A percentile compares a stretch with the other conserved stretches of the same genome.
Conservation (phyloP, 306 rosid species). For the Gillenia trifoliata region DNA sequence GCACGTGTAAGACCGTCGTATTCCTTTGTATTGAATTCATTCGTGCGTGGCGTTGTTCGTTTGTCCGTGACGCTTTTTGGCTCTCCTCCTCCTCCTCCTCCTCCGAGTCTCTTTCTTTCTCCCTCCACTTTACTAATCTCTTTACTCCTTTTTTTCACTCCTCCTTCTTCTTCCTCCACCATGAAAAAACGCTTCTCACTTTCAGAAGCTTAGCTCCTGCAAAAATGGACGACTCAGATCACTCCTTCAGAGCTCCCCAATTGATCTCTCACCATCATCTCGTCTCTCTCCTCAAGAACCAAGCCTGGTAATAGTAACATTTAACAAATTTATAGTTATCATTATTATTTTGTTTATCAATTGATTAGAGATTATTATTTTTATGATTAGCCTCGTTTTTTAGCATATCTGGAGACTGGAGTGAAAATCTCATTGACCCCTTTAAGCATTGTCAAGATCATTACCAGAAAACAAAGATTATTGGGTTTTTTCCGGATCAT, state of each 20-base stretch:
- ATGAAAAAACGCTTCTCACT: conserved; percentile 7
- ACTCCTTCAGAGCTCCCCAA: conserved; percentile 14
- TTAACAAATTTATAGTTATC: not conserved
- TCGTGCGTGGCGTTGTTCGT: conserved; percentile 12
- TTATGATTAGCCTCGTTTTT: not conserved
- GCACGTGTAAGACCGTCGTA: conserved; percentile 9
- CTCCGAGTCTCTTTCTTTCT: not conserved
- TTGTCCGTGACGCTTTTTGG: conserved; percentile 39
- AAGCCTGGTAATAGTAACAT: not conserved
- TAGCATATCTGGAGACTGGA: not conserved
- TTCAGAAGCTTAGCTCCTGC: conserved; percentile 1
- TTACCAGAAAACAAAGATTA: not conserved
- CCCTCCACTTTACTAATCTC: conserved; percentile 1
- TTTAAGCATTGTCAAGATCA: not conserved
- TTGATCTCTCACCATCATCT: conserved; percentile 13
- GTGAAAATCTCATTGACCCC: not conserved
- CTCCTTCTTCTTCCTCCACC: not conserved
- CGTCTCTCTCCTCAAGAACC: not conserved
- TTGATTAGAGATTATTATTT: not conserved
- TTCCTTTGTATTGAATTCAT: not conserved
- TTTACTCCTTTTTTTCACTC: not conserved
- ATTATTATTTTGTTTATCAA: not conserved
- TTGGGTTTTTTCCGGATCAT: not conserved
- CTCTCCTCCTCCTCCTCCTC: not conserved
- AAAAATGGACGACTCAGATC: conserved; percentile 15